phyloP scores from a whole-genome alignment of 306 rosid species.

The Cucurbita pepo region DNA sequence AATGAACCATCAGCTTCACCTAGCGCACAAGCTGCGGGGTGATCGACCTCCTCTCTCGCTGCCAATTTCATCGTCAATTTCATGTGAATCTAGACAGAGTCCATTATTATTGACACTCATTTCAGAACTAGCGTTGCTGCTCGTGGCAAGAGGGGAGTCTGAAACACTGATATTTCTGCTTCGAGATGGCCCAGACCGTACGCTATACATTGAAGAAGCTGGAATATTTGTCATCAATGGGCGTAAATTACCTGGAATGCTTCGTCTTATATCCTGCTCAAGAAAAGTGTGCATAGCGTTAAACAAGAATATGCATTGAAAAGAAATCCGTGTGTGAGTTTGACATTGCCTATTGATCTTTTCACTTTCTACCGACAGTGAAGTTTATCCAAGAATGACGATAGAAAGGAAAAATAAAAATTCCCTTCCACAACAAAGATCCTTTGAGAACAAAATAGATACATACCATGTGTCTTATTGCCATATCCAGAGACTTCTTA shows the following conservation, averaged over 20 bases:
- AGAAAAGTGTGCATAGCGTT: background rate
- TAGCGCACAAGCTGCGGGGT: constrained; percentile 45
- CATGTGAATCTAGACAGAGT: constrained; percentile 51
- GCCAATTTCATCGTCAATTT: constrained; percentile 61
- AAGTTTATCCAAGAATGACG: background rate
- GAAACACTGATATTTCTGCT: constrained; percentile 71
- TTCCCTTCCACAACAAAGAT: background rate
- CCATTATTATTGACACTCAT: constrained; percentile 88
- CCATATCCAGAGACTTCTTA: constrained; percentile 96
- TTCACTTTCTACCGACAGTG: background rate
- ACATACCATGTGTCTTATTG: constrained; percentile 86
- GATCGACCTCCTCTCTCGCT: constrained; percentile 67
- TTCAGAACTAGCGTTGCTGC: constrained; percentile 94
- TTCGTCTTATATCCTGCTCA: constrained; percentile 76
- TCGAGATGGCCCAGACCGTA: constrained; percentile 74
- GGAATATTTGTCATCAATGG: constrained; percentile 96
- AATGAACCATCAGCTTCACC: constrained; percentile 25
- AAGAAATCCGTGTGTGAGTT: background rate
- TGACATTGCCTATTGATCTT: background rate
- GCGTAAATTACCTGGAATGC: constrained; percentile 71
- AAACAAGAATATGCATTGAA: background rate
- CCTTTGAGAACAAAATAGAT: background rate
- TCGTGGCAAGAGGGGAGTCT: constrained; percentile 83
- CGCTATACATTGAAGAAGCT: constrained; percentile 88
- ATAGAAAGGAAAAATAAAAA: background rate